phyloP scores from a whole-genome alignment of 2,329 filamentous ascomycete species.

The Podosphaera leucotricha region DNA sequence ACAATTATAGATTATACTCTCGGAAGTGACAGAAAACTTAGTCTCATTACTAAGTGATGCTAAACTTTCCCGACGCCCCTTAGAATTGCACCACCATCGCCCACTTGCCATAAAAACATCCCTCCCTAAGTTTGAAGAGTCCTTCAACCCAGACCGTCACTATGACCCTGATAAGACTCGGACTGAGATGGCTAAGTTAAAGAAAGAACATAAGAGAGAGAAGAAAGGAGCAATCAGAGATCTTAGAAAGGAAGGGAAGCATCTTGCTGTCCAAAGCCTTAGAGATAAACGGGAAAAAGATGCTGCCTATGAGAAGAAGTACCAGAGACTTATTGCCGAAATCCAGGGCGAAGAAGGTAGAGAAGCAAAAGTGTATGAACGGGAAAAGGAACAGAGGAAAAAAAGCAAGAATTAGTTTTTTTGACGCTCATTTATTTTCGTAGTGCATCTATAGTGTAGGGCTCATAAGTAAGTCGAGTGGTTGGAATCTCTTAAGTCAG shows the following conservation, averaged over 20 bases:
- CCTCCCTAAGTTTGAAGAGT: slow-evolving; percentile 89
- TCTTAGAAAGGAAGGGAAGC: slow-evolving; percentile 82
- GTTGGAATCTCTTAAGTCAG: no score
- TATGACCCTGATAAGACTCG: slow-evolving; percentile 91
- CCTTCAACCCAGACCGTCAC: slow-evolving; percentile 84
- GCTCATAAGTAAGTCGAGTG: no score
- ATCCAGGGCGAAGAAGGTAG: slow-evolving; percentile 85
- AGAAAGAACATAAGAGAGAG: slow-evolving; percentile 83
- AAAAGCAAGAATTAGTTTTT: slow-evolving; percentile 26
- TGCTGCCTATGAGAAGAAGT: slow-evolving; percentile 88
- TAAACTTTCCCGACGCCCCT: slow-evolving; percentile 44
- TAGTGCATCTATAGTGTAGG: no score
- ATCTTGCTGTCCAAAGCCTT: slow-evolving; percentile 76
- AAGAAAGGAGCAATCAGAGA: slow-evolving; percentile 86
- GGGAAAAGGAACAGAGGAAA: slow-evolving; percentile 57
- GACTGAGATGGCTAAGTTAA: slow-evolving; percentile 60
- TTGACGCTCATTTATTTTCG: not conserved
- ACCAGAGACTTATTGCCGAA: slow-evolving; percentile 72
- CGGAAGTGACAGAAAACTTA: slow-evolving; percentile 19
- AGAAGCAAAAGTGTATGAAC: slow-evolving; percentile 72
- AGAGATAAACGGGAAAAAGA: slow-evolving; percentile 84
- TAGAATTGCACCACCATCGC: slow-evolving; percentile 72
- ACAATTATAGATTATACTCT: slow-evolving; percentile 9
- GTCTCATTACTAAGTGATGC: slow-evolving; percentile 34
- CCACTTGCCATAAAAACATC: slow-evolving; percentile 70